A percentile compares a stretch with the other conserved stretches of the same genome.
Conservation (phyloP, 2,329 filamentous ascomycete species). For the Apiospora koreana region DNA sequence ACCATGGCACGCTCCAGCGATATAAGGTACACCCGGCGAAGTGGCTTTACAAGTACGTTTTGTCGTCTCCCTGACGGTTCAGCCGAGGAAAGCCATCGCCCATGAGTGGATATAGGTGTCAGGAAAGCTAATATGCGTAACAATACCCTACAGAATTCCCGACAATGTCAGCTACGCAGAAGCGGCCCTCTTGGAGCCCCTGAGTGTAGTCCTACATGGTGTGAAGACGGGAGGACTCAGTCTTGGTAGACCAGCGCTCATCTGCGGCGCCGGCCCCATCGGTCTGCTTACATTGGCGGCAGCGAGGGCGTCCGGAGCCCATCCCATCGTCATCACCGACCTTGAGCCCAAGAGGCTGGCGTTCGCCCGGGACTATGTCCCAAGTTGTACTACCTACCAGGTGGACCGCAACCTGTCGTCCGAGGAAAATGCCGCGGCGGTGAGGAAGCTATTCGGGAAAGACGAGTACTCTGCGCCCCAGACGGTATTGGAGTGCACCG, state of each 20-base stretch:
- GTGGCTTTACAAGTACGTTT: slow-evolving; percentile 53
- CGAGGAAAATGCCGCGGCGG: slow-evolving; percentile 51
- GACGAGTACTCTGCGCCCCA: slow-evolving; percentile 59
- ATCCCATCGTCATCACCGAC: slow-evolving; percentile 66
- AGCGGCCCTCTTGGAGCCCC: slow-evolving; percentile 64
- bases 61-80: too few species aligned
- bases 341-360: slow-evolving; percentile 55
- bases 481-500: slow-evolving; percentile 65
- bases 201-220: slow-evolving; percentile 64
- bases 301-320: slow-evolving; percentile 61
- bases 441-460: slow-evolving; percentile 51
- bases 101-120: too few species aligned
- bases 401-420: slow-evolving; percentile 46
- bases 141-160: slow-evolving; percentile 42
- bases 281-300: slow-evolving; percentile 59
- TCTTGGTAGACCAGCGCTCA: slow-evolving; percentile 55
- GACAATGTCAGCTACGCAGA: slow-evolving; percentile 57
- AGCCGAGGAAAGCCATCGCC: neutral
- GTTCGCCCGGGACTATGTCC: slow-evolving; percentile 60
- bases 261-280: slow-evolving; percentile 66
- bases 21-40: slow-evolving; percentile 63
- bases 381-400: slow-evolving; percentile 54
- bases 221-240: slow-evolving; percentile 53
- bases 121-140: neutral
- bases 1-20: slow-evolving; percentile 60